These are phyloP conservation scores for Penicillium maclennaniae DNA, from an alignment of 495 filamentous ascomycete genomes.

Conservation along the genomic window DNA sequence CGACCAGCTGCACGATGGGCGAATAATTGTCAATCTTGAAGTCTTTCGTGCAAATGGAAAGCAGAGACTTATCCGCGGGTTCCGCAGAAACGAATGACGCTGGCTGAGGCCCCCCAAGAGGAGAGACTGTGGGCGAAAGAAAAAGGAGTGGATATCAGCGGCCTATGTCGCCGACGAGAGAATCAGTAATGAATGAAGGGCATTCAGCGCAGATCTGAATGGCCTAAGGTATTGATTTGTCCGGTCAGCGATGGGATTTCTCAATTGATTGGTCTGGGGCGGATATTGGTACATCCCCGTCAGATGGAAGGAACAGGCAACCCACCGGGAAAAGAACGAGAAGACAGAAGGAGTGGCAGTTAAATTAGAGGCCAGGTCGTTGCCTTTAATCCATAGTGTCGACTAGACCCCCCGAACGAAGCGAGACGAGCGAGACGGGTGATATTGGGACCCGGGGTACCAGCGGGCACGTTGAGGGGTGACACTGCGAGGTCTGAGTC, in stretches of 20 bases:
- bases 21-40: not conserved
- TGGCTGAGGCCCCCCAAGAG: slow-evolving; percentile 1
- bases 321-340: slow-evolving; percentile 18
- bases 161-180: slow-evolving; percentile 1
- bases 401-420: slow-evolving; percentile 1
- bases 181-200: slow-evolving; percentile 3
- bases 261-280: not conserved
- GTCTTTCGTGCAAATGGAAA: slow-evolving; percentile 4
- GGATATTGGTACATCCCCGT: not conserved
- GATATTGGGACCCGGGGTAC: slow-evolving; percentile 8
- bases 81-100: slow-evolving; percentile 5
- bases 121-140: slow-evolving; percentile 2
- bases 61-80: slow-evolving; percentile 20
- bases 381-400: slow-evolving; percentile 19
- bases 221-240: not conserved
- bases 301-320: not conserved
- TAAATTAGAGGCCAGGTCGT: not conserved
- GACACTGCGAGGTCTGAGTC: not conserved
- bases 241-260: slow-evolving; percentile 4
- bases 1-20: slow-evolving; percentile 15
- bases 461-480: slow-evolving; percentile 12
- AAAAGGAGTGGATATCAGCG: slow-evolving; percentile 19
- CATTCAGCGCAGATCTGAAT: not conserved
- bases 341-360: not conserved
- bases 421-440: not conserved